These are phyloP conservation scores for Euphorbia corollata DNA, from an alignment of 441 rosid genomes.

Conservation along the genomic window DNA sequence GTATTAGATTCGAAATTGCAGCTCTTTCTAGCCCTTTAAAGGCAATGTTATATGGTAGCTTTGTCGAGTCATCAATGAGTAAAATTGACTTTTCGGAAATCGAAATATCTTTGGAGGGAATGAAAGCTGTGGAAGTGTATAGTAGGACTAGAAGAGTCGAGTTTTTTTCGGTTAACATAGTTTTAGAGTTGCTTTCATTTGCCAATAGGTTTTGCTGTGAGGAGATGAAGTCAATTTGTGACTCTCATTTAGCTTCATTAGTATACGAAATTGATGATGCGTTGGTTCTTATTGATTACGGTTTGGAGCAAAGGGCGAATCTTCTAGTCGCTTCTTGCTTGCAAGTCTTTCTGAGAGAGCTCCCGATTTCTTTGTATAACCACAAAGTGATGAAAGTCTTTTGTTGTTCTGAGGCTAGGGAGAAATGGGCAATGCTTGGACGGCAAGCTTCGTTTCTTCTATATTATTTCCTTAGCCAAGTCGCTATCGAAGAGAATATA, in stretches of 20 bases:
- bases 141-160: slow-evolving; percentile 26
- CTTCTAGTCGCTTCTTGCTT: slow-evolving; percentile 83
- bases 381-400: slow-evolving; percentile 51
- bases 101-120: slow-evolving; percentile 61
- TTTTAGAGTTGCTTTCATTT: slow-evolving; percentile 77
- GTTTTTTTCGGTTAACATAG: slow-evolving; percentile 37
- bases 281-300: slow-evolving; percentile 63
- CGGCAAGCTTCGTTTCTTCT: slow-evolving; percentile 57
- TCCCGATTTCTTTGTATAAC: slow-evolving; percentile 60
- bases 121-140: slow-evolving; percentile 60
- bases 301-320: slow-evolving; percentile 60
- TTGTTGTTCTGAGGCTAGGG: slow-evolving; percentile 53
- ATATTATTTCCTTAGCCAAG: slow-evolving; percentile 78
- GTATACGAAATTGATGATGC: slow-evolving; percentile 60
- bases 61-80: slow-evolving; percentile 52
- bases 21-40: slow-evolving; percentile 65
- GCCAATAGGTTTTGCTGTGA: slow-evolving; percentile 84
- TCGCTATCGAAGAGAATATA: slow-evolving; percentile 70
- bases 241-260: slow-evolving; percentile 54
- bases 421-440: slow-evolving; percentile 52
- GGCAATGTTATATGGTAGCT: slow-evolving; percentile 73
- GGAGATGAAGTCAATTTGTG: slow-evolving; percentile 74
- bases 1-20: slow-evolving; percentile 62
- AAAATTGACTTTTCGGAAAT: slow-evolving; percentile 56
- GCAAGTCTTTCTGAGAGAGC: slow-evolving; percentile 72